These are phyloP conservation scores for Phyllosticta citribraziliensis DNA, from an alignment of 2,329 filamentous ascomycete species.

Conservation along the genomic window DNA sequence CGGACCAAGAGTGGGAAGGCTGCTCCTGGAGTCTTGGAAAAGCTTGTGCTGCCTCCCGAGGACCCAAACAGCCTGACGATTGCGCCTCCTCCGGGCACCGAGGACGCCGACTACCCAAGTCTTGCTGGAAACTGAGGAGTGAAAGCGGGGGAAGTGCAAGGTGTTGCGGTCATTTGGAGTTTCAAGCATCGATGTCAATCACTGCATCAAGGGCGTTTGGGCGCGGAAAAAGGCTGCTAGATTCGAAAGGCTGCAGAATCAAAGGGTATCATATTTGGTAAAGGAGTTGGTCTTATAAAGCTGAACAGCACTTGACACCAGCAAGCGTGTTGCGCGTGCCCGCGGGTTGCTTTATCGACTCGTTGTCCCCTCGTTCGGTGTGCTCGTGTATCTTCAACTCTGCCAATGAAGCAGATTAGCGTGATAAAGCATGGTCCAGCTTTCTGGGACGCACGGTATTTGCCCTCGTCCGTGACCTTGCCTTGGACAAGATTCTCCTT, in stretches of 20 bases:
- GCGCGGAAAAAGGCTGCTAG: not conserved
- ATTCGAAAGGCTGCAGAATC: not conserved
- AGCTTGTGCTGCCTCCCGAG: constrained; percentile 31
- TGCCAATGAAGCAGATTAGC: constrained; percentile 28
- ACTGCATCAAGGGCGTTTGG: constrained; percentile 17
- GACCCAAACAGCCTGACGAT: constrained; percentile 42
- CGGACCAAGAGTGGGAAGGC: constrained; percentile 6
- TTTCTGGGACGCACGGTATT: constrained; percentile 47
- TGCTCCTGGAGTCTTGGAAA: constrained; percentile 17
- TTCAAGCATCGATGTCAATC: constrained; percentile 16
- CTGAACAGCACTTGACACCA: constrained; percentile 29
- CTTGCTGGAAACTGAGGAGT: constrained; percentile 61
- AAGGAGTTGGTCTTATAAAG: constrained; percentile 13
- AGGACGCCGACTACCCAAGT: constrained; percentile 78
- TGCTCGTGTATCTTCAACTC: constrained; percentile 82
- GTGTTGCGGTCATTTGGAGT: not conserved
- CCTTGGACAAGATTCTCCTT: constrained; percentile 85
- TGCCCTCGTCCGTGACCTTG: constrained; percentile 32
- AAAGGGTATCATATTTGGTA: constrained; percentile 7
- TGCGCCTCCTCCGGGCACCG: constrained; percentile 69
- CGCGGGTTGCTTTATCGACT: constrained; percentile 63
- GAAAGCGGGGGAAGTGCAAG: not conserved
- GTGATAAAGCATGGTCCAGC: constrained; percentile 8
- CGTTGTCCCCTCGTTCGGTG: constrained; percentile 88
- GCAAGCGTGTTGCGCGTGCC: constrained; percentile 27